Conservation (phyloP, 2,329 filamentous ascomycete species). For the Dothiorella sarmentorum region DNA sequence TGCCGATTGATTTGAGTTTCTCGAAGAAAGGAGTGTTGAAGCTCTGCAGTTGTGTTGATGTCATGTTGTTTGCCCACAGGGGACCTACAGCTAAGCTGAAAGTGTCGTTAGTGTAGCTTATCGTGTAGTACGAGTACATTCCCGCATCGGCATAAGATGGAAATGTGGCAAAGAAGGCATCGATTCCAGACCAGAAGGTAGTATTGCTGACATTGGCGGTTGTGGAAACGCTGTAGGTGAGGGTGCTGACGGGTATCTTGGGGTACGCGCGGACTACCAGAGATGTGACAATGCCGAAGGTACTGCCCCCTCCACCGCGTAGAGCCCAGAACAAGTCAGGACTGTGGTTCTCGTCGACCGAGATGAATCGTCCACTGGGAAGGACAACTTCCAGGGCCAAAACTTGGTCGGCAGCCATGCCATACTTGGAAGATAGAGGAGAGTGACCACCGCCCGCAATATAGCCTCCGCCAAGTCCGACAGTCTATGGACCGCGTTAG, state of each 20-base stretch:
- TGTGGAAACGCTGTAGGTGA: not conserved
- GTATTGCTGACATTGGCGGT: not conserved
- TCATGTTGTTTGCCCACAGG: constrained; percentile 24
- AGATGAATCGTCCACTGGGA: constrained; percentile 27
- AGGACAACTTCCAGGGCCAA: constrained; percentile 33
- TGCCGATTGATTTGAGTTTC: constrained; percentile 36
- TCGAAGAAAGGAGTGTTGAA: constrained; percentile 29
- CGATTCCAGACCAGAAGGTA: not conserved
- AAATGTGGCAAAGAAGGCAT: not conserved
- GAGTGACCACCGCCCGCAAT: constrained; percentile 32
- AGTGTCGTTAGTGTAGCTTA: not conserved
- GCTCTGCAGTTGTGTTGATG: constrained; percentile 30
- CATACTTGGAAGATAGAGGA: constrained; percentile 33
- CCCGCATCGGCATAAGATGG: not conserved
- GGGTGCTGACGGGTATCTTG: constrained; percentile 24
- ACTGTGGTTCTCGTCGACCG: constrained; percentile 28
- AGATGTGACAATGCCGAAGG: constrained; percentile 33
- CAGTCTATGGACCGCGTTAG: constrained; percentile 26
- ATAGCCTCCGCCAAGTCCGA: constrained; percentile 33
- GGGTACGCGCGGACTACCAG: constrained; percentile 34
- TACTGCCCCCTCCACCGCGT: constrained; percentile 31
- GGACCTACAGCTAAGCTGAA: not conserved
- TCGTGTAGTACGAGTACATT: not conserved
- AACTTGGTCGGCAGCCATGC: constrained; percentile 32
- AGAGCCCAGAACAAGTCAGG: constrained; percentile 37